Base-by-base conservation (phyloP, 176 grass and related monocot species). In the Otatea glauca region DNA sequence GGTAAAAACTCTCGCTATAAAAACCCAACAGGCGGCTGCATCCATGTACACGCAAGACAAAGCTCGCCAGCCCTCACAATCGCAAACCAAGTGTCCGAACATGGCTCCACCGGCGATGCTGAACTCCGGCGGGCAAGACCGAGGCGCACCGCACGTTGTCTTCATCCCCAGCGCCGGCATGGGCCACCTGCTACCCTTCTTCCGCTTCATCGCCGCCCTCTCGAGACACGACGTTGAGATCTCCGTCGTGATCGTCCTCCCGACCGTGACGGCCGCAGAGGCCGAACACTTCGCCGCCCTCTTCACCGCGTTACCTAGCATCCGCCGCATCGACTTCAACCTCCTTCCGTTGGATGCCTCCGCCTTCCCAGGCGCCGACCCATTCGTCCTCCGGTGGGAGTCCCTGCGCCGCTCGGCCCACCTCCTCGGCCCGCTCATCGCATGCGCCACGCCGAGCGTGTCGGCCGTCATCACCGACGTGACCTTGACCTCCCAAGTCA, bases 101-200 rank as follows among this genome's bases (percentile, higher is more conserved):
- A 88, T 88, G 86, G 55, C 80, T 2, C 17, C 59, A 12, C 11
- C 23, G 16, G 43, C 21, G 7, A 21, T 2, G 39, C 14, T 56
- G 14, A 49, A 13, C 13, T 43, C 27, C 5, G 62, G 68, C 20
- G 3, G 38, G 55, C 16, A 27, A 2, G 27, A 3, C 38, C 8
- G 34, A 15, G 3, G 8, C 42, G 14, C 45, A 29, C 83, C 86
- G 20, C 92, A 92, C 27, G 75, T 94, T 4, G 44, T 83, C 61
- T 85, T 94, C 70, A 14, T 97, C 63, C 92, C 94, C 0, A 94
- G 92, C 85, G 83, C 92, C 24, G 92, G 94, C 49, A 97, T 97
- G 90, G 94, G 88, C 35, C 94, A 97, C 64, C 58, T 94, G n/a
- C 59, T 63, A 3, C 92, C 89, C 1, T 85, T 89, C 70, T 62